Conservation (phyloP, 139 green algal species). For the Closterium sp. region DNA sequence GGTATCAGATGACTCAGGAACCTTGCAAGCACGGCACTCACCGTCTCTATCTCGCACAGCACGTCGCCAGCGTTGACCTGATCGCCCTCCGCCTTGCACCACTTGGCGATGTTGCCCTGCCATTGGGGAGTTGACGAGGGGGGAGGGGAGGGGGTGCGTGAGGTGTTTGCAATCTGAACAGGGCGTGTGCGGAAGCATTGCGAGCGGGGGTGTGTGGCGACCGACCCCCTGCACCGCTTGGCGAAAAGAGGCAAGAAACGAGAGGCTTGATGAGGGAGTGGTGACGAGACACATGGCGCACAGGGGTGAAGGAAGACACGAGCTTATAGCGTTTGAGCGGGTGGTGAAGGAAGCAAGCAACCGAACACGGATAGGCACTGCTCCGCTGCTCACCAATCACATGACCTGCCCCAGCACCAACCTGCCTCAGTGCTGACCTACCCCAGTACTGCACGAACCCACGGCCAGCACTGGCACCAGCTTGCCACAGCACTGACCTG, state of each 20-base stretch:
- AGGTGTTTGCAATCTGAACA: neutral
- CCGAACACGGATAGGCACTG: too few species aligned
- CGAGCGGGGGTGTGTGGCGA: too few species aligned
- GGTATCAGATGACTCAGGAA: too few species aligned
- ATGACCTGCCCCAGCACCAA: neutral
- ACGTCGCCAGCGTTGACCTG: conserved; percentile 73
- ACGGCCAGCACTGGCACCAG: neutral
- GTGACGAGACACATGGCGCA: too few species aligned
- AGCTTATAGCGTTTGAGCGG: too few species aligned
- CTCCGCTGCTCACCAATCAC: neutral
- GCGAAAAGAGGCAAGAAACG: too few species aligned
- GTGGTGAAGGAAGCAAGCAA: too few species aligned
- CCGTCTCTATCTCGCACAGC: conserved; percentile 89
- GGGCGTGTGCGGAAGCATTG: too few species aligned
- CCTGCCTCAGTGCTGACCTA: neutral
- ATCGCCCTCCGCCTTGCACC: conserved; percentile 77
- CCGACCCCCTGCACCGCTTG: too few species aligned
- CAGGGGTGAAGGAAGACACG: too few species aligned
- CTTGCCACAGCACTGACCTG: neutral
- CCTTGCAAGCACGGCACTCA: too few species aligned
- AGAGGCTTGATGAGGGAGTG: too few species aligned
- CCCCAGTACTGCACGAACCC: neutral
- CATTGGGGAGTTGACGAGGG: neutral
- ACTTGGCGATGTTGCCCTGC: conserved; percentile 83
- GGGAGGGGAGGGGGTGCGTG: neutral